These are phyloP conservation scores for Plantago coronopus DNA, from an alignment of 305 asterid species.

Conservation along the genomic window DNA sequence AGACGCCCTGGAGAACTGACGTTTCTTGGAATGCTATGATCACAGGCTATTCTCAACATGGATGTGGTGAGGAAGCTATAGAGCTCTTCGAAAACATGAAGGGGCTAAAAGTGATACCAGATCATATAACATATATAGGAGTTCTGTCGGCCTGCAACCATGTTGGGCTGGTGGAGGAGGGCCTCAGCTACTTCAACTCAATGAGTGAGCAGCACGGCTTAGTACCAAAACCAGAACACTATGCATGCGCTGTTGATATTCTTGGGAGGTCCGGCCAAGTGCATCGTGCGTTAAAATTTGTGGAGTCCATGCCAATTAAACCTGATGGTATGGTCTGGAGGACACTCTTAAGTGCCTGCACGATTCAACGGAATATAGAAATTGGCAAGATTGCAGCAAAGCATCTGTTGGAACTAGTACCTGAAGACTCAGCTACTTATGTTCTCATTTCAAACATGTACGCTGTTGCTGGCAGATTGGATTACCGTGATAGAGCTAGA, in stretches of 20 bases:
- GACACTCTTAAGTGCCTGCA: conserved; percentile 85
- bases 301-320: conserved; percentile 69
- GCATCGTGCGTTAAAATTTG: conserved; percentile 58
- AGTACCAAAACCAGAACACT: conserved; percentile 70
- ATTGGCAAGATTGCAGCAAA: conserved; percentile 72
- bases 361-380: conserved; percentile 63
- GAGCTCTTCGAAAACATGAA: conserved; percentile 75
- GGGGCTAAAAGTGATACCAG: conserved; percentile 47
- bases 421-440: conserved; percentile 79
- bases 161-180: conserved; percentile 80
- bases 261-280: conserved; percentile 83
- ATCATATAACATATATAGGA: conserved; percentile 69
- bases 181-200: conserved; percentile 63
- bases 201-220: conserved; percentile 58
- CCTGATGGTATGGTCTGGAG: conserved; percentile 95
- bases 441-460: conserved; percentile 82
- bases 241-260: conserved; percentile 80
- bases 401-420: conserved; percentile 66
- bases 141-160: conserved; percentile 95
- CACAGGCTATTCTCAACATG: conserved; percentile 90
- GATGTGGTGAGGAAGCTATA: conserved; percentile 63
- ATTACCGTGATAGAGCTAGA: conserved; percentile 55
- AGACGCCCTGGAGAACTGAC: conserved; percentile 63
- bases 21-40: conserved; percentile 95
- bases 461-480: conserved; percentile 79